Evolutionary conservation across 2,329 filamentous ascomycete genomes (phyloP).

Genomic region (Cladobotryum protrusum): DNA sequence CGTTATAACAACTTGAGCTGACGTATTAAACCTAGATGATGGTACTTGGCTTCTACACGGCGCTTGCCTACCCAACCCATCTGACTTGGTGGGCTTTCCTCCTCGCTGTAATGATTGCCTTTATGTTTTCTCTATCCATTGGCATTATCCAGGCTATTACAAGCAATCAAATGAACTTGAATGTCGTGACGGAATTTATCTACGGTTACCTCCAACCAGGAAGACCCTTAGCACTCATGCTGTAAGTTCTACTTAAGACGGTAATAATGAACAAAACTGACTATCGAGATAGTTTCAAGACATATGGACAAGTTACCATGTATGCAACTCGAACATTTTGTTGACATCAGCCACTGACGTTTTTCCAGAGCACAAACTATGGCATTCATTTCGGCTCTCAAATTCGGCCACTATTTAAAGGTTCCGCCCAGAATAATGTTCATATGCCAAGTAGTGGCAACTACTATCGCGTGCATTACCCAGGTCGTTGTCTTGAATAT

Average conservation of each 20-base stretch:
- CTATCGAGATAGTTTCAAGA: constrained; percentile 47
- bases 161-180: constrained; percentile 65
- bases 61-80: constrained; percentile 58
- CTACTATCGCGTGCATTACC: constrained; percentile 59
- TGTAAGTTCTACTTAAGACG: constrained; percentile 35
- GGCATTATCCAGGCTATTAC: constrained; percentile 66
- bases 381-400: constrained; percentile 59
- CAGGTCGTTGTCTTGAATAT: constrained; percentile 60
- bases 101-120: constrained; percentile 57
- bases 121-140: constrained; percentile 58
- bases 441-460: constrained; percentile 58
- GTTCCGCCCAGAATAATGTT: constrained; percentile 63
- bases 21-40: constrained; percentile 39
- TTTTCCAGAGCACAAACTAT: constrained; percentile 50
- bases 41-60: constrained; percentile 45
- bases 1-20: not conserved
- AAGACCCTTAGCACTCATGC: constrained; percentile 65
- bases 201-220: constrained; percentile 72
- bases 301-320: constrained; percentile 58
- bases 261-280: not conserved
- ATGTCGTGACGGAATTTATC: constrained; percentile 69
- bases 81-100: constrained; percentile 68
- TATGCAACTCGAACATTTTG: constrained; percentile 10
- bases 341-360: not conserved
- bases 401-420: constrained; percentile 70